Conservation (phyloP, 2,329 filamentous ascomycete genomes). For the Ophiostoma novo-ulmi region DNA sequence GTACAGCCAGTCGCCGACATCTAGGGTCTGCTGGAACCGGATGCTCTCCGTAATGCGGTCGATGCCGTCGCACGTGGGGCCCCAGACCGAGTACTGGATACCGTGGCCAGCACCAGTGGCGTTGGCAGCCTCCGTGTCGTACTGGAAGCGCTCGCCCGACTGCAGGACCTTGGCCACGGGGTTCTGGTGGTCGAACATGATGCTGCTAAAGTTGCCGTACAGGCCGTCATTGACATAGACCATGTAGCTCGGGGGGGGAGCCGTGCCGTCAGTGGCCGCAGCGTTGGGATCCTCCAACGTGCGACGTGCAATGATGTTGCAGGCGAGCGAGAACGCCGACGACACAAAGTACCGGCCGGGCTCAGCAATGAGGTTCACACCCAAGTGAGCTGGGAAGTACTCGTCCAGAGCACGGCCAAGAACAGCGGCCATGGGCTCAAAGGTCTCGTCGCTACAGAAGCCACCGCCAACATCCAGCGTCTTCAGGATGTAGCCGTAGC, state of each 20-base stretch:
- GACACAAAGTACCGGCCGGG: constrained; percentile 95
- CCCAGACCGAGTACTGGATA: constrained; percentile 93
- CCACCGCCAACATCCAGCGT: constrained; percentile 92
- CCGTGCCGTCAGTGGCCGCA: constrained; percentile 43
- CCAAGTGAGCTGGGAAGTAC: constrained; percentile 70
- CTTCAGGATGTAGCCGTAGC: constrained; percentile 73
- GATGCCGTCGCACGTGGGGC: constrained; percentile 95
- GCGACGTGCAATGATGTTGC: constrained; percentile 92
- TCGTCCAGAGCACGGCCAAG: constrained; percentile 75
- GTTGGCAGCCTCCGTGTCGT: constrained; percentile 42
- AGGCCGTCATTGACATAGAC: constrained; percentile 95
- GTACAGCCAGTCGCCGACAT: constrained; percentile 97
- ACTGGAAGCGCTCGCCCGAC: constrained; percentile 52
- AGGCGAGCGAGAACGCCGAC: constrained; percentile 87
- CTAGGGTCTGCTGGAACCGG: constrained; percentile 67
- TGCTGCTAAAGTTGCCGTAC: constrained; percentile 98
- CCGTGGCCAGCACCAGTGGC: constrained; percentile 39
- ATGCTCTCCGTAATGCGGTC: constrained; percentile 85
- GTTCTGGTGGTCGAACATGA: constrained; percentile 98
- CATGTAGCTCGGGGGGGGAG: constrained; percentile 74
- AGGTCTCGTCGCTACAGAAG: constrained; percentile 76
- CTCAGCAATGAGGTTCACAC: constrained; percentile 86
- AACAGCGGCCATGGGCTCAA: constrained; percentile 81
- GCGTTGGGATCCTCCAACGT: constrained; percentile 66
- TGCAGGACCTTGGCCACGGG: constrained; percentile 78